Base-by-base conservation (phyloP, 73 alveolate genomes). In the Effrenium voratum region DNA sequence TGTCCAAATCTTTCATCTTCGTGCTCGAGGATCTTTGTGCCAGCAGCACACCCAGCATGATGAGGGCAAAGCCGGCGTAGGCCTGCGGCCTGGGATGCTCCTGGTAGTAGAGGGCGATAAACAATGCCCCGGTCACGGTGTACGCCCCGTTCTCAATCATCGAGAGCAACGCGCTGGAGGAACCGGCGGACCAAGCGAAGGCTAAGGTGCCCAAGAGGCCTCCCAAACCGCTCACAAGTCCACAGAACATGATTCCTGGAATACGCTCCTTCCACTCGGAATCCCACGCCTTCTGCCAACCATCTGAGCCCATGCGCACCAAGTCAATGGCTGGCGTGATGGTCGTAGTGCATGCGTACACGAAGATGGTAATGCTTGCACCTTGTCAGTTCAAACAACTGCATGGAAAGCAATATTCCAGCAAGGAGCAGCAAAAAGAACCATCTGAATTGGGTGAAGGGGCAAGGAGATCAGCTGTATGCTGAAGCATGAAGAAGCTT, bases 131-230 rank as follows among this genome's bases (percentile, higher is more conserved):
- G 34, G 86, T 60, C 95, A 63, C 63, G 83, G 95, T 87, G 46
- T 87, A 87, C 50, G 70, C 45, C 44, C 95, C 95, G 49, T 87
- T 87, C 85, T 87, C 95, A 38, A 87, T 87, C 95, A 87, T 87
- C 68, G 95, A 87, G 70, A 87, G 41, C 50, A 87, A 24, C 16
- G 84, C 95, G 22, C 85, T 60, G 30, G 83, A 60, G 49, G 72
- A 44, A 4, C 95, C 95, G 6, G 95, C 95, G 2, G 95, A 75
- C 95, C 95, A 87, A 12, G 95, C 95, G 41, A 87, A 87, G 38
- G 95, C 95, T 24, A 87, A 34, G 34, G 95, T 87, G 34, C 95
- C 95, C 68, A 87, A n/a, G 47, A 46, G 72, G 47, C 95, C 95
- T 24, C 95, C 95, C 10, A 68, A 22, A 2, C 95, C 95, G 46